Evolutionary conservation across 352 stramenopile genomes (phyloP).

Genomic region (Globisporangium nunn): DNA sequence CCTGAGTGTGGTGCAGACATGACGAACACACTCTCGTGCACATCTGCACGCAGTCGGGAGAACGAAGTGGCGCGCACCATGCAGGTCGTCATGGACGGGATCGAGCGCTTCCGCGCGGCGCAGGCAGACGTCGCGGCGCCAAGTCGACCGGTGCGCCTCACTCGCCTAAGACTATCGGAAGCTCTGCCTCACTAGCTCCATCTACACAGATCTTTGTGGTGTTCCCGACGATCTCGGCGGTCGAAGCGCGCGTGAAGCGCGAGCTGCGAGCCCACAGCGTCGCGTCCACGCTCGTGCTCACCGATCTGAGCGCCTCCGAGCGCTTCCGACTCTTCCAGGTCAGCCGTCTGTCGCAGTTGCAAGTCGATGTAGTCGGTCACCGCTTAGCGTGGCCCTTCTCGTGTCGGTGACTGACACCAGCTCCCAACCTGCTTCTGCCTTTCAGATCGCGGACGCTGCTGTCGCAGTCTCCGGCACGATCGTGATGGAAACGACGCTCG

Average conservation of each 20-base stretch:
- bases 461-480: slow-evolving; percentile 69
- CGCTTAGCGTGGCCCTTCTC: neutral
- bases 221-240: slow-evolving; percentile 45
- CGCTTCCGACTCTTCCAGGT: slow-evolving; percentile 30
- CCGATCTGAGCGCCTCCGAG: slow-evolving; percentile 15
- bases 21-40: neutral
- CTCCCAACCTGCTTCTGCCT: neutral
- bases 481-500: slow-evolving; percentile 53
- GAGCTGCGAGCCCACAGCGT: slow-evolving; percentile 6
- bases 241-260: slow-evolving; percentile 21
- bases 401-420: neutral
- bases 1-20: neutral
- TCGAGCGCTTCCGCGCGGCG: slow-evolving; percentile 13
- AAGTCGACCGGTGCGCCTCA: slow-evolving; percentile 1
- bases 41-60: slow-evolving; percentile 26
- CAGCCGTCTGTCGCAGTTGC: neutral
- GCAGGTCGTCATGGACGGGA: slow-evolving; percentile 29
- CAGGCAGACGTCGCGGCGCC: neutral
- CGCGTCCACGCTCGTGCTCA: slow-evolving; percentile 13
- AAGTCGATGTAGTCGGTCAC: neutral
- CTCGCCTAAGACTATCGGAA: neutral
- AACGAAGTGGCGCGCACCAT: slow-evolving; percentile 53
- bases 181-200: neutral
- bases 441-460: slow-evolving; percentile 33
- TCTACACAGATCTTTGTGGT: slow-evolving; percentile 37